phyloP scores from a whole-genome alignment of 768 basidiomycete species.

The Leccinum boreale region DNA sequence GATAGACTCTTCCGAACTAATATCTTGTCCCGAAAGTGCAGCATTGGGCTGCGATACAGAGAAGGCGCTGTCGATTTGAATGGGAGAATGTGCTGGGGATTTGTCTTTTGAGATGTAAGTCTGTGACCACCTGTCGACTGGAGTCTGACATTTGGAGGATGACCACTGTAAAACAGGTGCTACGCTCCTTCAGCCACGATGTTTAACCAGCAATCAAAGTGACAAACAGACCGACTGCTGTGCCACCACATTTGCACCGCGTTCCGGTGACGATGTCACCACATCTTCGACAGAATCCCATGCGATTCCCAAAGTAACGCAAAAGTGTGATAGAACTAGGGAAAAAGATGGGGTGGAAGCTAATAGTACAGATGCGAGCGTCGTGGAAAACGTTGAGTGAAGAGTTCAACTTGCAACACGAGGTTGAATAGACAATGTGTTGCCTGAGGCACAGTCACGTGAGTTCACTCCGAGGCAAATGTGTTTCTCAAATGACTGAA shows the following conservation, averaged over 20 bases:
- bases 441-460: conserved; percentile 18
- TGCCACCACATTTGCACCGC: conserved; percentile 80
- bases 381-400: conserved; percentile 4
- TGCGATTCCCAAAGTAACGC: conserved; percentile 25
- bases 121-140: conserved; percentile 73
- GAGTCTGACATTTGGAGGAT: conserved; percentile 35
- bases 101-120: conserved; percentile 64
- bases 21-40: conserved; percentile 5
- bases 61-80: conserved; percentile 19
- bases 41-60: conserved; percentile 10
- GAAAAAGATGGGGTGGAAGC: not conserved
- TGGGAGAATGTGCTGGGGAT: conserved; percentile 39
- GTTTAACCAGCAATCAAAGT: not conserved
- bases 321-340: not conserved
- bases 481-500: not conserved
- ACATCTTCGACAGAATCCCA: conserved; percentile 86
- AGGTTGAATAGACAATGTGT: conserved; percentile 1
- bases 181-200: conserved; percentile 28
- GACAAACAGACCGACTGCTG: conserved; percentile 63
- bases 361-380: not conserved
- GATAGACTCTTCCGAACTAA: conserved; percentile 2
- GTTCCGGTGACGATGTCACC: conserved; percentile 73
- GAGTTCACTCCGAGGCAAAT: not conserved
- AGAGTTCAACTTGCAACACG: conserved; percentile 11
- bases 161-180: conserved; percentile 69